Conservation (phyloP, 306 rosid genomes). For the Casuarina equisetifolia region DNA sequence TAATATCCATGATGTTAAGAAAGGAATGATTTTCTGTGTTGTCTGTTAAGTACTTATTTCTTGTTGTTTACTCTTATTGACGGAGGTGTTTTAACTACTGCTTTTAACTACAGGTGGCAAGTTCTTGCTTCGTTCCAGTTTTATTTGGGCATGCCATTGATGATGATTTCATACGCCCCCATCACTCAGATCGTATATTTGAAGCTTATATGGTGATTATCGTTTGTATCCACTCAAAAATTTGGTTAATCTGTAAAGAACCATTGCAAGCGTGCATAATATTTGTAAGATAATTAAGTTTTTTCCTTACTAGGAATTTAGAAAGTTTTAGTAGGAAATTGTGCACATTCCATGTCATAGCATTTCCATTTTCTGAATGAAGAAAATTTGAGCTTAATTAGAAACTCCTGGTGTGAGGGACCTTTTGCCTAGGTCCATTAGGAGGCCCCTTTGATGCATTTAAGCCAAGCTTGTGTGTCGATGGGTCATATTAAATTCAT, state of each 20-base stretch:
- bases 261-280: slow-evolving; percentile 6
- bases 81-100: slow-evolving; percentile 20
- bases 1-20: neutral
- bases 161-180: slow-evolving; percentile 93
- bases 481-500: neutral
- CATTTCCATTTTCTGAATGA: neutral
- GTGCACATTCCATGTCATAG: neutral
- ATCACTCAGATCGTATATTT: slow-evolving; percentile 82
- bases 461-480: neutral
- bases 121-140: slow-evolving; percentile 81
- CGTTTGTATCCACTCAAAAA: neutral
- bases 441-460: slow-evolving; percentile 1
- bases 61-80: slow-evolving; percentile 9
- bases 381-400: neutral
- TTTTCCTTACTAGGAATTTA: neutral
- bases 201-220: slow-evolving; percentile 80
- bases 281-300: slow-evolving; percentile 2
- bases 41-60: neutral
- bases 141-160: slow-evolving; percentile 87
- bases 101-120: slow-evolving; percentile 66
- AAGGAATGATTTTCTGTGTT: neutral
- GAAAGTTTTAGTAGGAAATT: neutral
- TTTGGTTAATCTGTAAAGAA: neutral
- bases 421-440: slow-evolving; percentile 6
- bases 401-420: neutral